Conservation (phyloP, 768 basidiomycete genomes). For the Pleurotus ostreatus region DNA sequence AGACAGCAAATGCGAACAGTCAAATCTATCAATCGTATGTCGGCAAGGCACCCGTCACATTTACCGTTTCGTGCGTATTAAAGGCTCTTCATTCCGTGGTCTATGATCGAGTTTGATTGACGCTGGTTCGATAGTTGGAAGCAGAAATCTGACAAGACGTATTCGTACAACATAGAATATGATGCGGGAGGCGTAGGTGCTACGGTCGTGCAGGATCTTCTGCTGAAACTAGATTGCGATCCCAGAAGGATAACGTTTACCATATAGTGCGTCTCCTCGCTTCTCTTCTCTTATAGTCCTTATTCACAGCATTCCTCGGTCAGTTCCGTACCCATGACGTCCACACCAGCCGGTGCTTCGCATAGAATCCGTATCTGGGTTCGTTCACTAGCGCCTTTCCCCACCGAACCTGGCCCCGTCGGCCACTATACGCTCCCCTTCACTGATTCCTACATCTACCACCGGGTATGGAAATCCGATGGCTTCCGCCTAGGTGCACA, state of each 20-base stretch:
- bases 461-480: slow-evolving; percentile 65
- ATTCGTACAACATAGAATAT: slow-evolving; percentile 59
- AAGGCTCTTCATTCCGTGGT: background rate
- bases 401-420: slow-evolving; percentile 28
- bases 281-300: background rate
- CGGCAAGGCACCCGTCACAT: slow-evolving; percentile 53
- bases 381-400: slow-evolving; percentile 37
- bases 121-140: slow-evolving; percentile 41
- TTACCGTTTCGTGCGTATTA: slow-evolving; percentile 43
- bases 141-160: slow-evolving; percentile 33
- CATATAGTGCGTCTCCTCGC: slow-evolving; percentile 46
- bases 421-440: slow-evolving; percentile 37
- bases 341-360: slow-evolving; percentile 50
- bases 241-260: slow-evolving; percentile 51
- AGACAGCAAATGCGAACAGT: slow-evolving; percentile 35
- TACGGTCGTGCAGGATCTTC: slow-evolving; percentile 47
- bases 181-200: slow-evolving; percentile 60
- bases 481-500: slow-evolving; percentile 55
- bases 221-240: slow-evolving; percentile 50
- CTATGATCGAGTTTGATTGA: background rate
- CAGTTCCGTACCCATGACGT: slow-evolving; percentile 53
- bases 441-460: slow-evolving; percentile 52
- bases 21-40: slow-evolving; percentile 53
- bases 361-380: slow-evolving; percentile 67
- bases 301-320: slow-evolving; percentile 2